Conservation (phyloP, 257 asterid species). For the Fraxinus cuspidata region DNA sequence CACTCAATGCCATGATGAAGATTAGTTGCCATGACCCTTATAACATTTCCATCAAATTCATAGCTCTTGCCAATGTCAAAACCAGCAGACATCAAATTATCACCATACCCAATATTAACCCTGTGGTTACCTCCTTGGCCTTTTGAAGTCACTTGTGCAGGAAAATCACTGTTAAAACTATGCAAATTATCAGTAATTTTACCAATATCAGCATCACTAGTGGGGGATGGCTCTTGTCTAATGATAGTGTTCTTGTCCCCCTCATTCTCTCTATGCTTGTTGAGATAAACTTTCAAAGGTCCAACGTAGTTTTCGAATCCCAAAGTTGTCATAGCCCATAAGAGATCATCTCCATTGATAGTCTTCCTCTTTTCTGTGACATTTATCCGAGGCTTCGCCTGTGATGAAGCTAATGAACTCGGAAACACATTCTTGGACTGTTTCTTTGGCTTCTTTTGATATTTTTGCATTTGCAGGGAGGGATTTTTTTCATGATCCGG, state of each 20-base stretch:
- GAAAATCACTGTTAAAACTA: constrained; percentile 10
- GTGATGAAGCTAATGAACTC: constrained; percentile 69
- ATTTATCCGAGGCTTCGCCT: constrained; percentile 64
- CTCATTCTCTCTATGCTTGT: constrained; percentile 44
- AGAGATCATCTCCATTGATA: constrained; percentile 54
- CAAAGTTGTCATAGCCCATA: constrained; percentile 66
- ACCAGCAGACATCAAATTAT: background rate
- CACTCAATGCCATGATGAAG: too few relatives aligned
- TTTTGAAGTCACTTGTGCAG: background rate
- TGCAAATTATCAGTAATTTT: constrained; percentile 16
- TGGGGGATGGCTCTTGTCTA: constrained; percentile 23
- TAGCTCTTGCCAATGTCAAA: constrained; percentile 9
- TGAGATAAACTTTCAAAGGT: constrained; percentile 42
- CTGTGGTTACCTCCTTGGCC: background rate
- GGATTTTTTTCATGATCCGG: constrained; percentile 61
- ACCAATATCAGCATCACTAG: constrained; percentile 6
- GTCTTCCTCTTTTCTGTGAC: constrained; percentile 66
- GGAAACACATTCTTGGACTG: constrained; percentile 59
- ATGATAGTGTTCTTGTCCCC: constrained; percentile 35
- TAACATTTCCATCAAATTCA: constrained; percentile 27
- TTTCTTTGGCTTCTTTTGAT: constrained; percentile 62
- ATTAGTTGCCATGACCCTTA: constrained; percentile 12
- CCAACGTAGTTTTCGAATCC: constrained; percentile 56
- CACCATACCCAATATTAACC: background rate
- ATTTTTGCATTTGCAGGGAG: constrained; percentile 61